Base-by-base conservation (phyloP, 148 eudicot genomes). In the Suaeda aralocaspica region DNA sequence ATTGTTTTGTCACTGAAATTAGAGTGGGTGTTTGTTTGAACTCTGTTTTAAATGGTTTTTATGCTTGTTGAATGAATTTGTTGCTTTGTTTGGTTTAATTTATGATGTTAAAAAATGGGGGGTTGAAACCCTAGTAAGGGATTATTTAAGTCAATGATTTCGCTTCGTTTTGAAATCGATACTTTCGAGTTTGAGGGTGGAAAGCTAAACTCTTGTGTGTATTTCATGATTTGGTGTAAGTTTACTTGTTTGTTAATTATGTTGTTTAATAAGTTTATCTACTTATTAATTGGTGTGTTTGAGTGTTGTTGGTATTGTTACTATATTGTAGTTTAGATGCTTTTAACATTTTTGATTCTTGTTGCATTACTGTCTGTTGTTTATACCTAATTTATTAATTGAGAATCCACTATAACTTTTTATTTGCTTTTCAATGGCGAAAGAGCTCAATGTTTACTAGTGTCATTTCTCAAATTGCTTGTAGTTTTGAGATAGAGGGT, bases 81-180 rank as follows among this genome's bases (percentile, higher is more conserved):
- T 24, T 76, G 59, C 65, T 76, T 70, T 77, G 76, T 61, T 72
- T 59, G 67, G 67, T n/a, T 71, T 66, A 60, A 53, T 71, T 71
- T n/a, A 2, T 64, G 24, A 24, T 18, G 41, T 52, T 25, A 21
- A 60, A 57, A 44, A 52, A 57, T 51, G 42, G 28, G 58, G 71
- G 58, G 29, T 57, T 19, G 21, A 46, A 6, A 33, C 34, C 44
- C 30, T 63, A 59, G 11, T 52, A 58, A 18, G 41, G 41, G 11
- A 48, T 69, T 31, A 11, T 13, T 52, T 21, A 66, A 72, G 67
- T 36, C 67, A 21, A 39, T n/a, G 15, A 10, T 22, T 67, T 65
- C 8, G 4, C 41, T 36, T 67, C 21, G 24, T 21, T 33, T 16
- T 44, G 29, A 66, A 53, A 33, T 44, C 2, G 64, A 61, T 51